Percentiles rank a stretch among this genome's conserved stretches.
Conservation (phyloP, 805 yeast genomes). For the Wickerhamiella kazuoi region DNA sequence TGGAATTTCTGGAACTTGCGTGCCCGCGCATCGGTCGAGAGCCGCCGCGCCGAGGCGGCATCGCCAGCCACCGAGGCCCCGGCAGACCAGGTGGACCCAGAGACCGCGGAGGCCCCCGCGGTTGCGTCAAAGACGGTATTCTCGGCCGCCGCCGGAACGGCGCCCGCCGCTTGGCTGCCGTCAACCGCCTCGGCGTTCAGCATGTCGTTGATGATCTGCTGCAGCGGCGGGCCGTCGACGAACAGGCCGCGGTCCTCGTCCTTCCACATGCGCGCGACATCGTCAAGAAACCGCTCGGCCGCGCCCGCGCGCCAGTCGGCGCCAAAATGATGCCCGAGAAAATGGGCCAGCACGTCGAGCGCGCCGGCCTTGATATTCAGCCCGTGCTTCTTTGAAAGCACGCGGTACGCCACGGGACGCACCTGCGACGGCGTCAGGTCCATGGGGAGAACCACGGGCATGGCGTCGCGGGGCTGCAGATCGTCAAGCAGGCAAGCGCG, state of each 20-base stretch:
- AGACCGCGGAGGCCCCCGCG: background rate
- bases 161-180: background rate
- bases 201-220: conserved; percentile 45
- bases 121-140: background rate
- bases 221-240: conserved; percentile 56
- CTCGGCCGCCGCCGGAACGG: background rate
- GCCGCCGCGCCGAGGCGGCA: background rate
- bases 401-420: conserved; percentile 81
- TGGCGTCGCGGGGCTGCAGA: no score
- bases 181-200: conserved; percentile 13
- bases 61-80: background rate
- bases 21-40: background rate
- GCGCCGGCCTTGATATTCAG: conserved; percentile 80
- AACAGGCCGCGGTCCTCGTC: conserved; percentile 77
- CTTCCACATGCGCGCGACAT: conserved; percentile 69
- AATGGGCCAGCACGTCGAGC: conserved; percentile 49
- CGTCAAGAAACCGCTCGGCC: conserved; percentile 52
- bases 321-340: conserved; percentile 62
- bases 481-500: no score
- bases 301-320: conserved; percentile 64
- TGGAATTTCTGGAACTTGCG: conserved; percentile 21
- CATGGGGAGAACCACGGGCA: conserved; percentile 45
- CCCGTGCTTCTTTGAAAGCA: conserved; percentile 82
- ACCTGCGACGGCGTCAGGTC: conserved; percentile 62
- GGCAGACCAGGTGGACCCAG: background rate